Evolutionary conservation across 139 green algal genomes (phyloP).

Genomic region (Micractinium conductrix): DNA sequence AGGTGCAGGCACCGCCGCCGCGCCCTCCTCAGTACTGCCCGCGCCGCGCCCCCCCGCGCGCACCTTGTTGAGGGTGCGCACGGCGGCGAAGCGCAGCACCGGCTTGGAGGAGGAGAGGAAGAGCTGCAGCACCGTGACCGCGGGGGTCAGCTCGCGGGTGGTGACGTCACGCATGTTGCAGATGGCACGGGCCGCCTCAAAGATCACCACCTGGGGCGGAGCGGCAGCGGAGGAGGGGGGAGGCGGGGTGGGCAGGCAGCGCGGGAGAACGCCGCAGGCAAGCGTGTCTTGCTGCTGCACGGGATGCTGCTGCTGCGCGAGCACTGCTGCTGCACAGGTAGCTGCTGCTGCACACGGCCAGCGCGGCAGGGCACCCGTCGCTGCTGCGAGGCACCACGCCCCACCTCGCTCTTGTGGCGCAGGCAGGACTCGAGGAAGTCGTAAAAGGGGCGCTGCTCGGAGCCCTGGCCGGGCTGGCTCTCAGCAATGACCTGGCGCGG

Average conservation of each 20-base stretch:
- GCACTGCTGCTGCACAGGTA: too few relatives aligned
- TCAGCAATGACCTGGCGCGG: slow-evolving; percentile 67
- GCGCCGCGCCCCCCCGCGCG: neutral
- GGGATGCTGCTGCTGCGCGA: too few relatives aligned
- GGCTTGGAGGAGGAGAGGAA: slow-evolving; percentile 97
- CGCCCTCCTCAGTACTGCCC: too few relatives aligned
- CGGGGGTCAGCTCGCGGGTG: slow-evolving; percentile 90
- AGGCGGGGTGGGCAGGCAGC: too few relatives aligned
- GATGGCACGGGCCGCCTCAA: slow-evolving; percentile 97
- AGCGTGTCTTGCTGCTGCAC: too few relatives aligned
- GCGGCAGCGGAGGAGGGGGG: slow-evolving; percentile 62
- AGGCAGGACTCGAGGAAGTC: slow-evolving; percentile 97
- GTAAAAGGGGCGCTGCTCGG: slow-evolving; percentile 93
- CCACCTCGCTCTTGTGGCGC: slow-evolving; percentile 92
- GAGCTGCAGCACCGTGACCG: slow-evolving; percentile 97
- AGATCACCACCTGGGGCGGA: slow-evolving; percentile 62
- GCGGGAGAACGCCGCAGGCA: too few relatives aligned
- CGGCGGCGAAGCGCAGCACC: slow-evolving; percentile 93
- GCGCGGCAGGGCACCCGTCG: too few relatives aligned
- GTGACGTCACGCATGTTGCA: slow-evolving; percentile 91
- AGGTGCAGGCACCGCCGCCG: too few relatives aligned
- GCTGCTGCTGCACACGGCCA: too few relatives aligned
- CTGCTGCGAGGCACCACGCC: too few relatives aligned
- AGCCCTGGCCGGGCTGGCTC: slow-evolving; percentile 36
- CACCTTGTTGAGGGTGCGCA: slow-evolving; percentile 91